Percentiles rank a stretch among this genome's conserved stretches.
Evolutionary conservation across 2,329 filamentous ascomycete species (phyloP).

Genomic region (Ciborinia camelliae): DNA sequence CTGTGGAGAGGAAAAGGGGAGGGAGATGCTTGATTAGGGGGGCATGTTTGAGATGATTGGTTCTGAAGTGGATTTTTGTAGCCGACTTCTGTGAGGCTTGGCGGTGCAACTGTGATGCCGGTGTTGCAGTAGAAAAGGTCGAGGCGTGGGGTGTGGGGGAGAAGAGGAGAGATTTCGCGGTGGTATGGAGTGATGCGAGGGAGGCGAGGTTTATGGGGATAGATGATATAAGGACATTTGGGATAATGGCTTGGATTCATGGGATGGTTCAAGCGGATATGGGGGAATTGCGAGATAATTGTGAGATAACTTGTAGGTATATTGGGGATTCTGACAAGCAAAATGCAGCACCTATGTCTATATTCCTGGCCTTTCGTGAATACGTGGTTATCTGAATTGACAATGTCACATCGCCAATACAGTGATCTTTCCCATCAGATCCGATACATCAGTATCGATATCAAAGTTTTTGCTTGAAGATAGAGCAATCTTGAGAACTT

Average conservation of each 20-base stretch:
- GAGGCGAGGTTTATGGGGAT: conserved; percentile 46
- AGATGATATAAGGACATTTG: conserved; percentile 35
- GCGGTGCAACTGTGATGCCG: conserved; percentile 43
- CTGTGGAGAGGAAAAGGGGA: conserved; percentile 38
- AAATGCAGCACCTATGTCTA: not conserved
- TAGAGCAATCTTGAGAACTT: too few relatives aligned
- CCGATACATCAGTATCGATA: not conserved
- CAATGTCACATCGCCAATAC: too few relatives aligned
- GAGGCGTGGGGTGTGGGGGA: conserved; percentile 37
- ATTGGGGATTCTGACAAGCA: conserved; percentile 38
- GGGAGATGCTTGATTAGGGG: conserved; percentile 42
- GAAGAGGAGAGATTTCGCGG: conserved; percentile 42
- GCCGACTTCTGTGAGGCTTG: conserved; percentile 42
- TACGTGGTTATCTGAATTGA: too few relatives aligned
- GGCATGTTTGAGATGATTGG: conserved; percentile 49
- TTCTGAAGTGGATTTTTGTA: conserved; percentile 49
- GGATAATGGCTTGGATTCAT: conserved; percentile 36
- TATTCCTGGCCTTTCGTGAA: not conserved
- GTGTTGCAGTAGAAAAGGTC: conserved; percentile 48
- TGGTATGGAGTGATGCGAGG: conserved; percentile 42
- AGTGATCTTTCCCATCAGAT: not conserved
- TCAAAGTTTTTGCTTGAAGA: too few relatives aligned
- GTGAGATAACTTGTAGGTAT: conserved; percentile 38
- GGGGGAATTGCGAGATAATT: conserved; percentile 39
- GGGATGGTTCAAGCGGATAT: conserved; percentile 40